phyloP scores from a whole-genome alignment of 1,139 yeast genomes.

The Lodderomyces jiufengensis region DNA sequence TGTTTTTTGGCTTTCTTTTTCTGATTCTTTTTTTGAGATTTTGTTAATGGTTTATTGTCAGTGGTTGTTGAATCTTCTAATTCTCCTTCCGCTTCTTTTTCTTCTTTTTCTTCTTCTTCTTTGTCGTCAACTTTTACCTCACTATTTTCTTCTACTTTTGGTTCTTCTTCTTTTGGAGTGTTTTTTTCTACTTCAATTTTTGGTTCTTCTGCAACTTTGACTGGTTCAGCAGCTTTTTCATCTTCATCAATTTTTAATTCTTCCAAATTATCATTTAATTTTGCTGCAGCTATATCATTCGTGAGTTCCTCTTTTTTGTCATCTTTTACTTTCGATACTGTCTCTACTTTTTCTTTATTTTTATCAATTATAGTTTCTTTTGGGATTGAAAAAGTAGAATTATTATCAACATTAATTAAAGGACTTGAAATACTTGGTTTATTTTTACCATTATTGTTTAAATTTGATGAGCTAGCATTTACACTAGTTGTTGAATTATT shows the following conservation, averaged over 20 bases:
- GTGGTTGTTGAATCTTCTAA: constrained; percentile 2
- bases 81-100: constrained; percentile 2
- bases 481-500: constrained; percentile 1
- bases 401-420: constrained; percentile 30
- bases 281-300: constrained; percentile 2
- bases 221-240: constrained; percentile 2
- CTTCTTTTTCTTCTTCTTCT: constrained; percentile 7
- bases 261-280: constrained; percentile 1
- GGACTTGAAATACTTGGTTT: constrained; percentile 18
- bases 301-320: constrained; percentile 1
- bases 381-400: constrained; percentile 29
- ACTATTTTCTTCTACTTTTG: constrained; percentile 36
- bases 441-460: constrained; percentile 1
- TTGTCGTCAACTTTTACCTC: constrained; percentile 24
- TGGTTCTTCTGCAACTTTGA: constrained; percentile 4
- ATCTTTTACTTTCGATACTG: constrained; percentile 1
- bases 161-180: constrained; percentile 7
- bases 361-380: constrained; percentile 45
- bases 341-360: constrained; percentile 2
- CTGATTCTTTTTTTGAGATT: constrained; percentile 9
- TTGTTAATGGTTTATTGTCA: constrained; percentile 7
- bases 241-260: neutral
- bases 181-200: constrained; percentile 2
- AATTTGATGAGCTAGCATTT: neutral
- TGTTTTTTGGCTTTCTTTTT: constrained; percentile 8